Evolutionary conservation across 2,329 filamentous ascomycete genomes (phyloP), one percentile per base, ranked within the genome.

Genomic region (Fusarium phyllophilum): DNA sequence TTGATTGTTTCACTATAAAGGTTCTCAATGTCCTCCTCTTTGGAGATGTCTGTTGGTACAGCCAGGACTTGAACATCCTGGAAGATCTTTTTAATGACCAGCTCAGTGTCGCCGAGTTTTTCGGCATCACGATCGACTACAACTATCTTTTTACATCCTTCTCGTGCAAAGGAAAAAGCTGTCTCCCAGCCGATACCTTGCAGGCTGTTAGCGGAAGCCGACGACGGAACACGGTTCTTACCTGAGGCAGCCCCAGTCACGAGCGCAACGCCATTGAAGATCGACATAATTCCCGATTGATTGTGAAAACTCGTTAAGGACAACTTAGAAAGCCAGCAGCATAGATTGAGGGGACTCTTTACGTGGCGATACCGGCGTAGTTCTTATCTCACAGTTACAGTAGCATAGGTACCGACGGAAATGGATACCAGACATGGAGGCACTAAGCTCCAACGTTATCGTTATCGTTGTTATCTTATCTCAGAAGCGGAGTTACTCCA

Each of bases 181-280:
- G 66, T 68, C 7, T 34, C 48, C 3, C 55, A 55, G 8, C 66
- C 66, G 14, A 68, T 68, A 18, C 66, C 66, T 68, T 31, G 13
- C 17, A 33, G 12, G 3, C 9, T 24, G 12, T 68, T 17, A 67
- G 41, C 18, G 29, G 1, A 9, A 6, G 12, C 9, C 9, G 1
- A 9, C 9, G 22, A 36, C 1, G 24, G n/a, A 7, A 17, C 36
- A 15, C 11, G 15, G 24, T 18, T 44, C 41, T 49, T 13, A 68
- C 66, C 63, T 20, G 66, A 68, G 1, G 66, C 66, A 13, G 66
- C 63, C n/a, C 66, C 66, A n/a, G 66, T 68, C 20, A 68, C 41
- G 9, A 68, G 66, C 24, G 66, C 66, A 13, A 68, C 66, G 10
- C 66, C 66, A 11, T 62, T 68, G 26, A 68, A 68, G 22, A 68